These are phyloP conservation scores for Hebeloma cylindrosporum DNA, from an alignment of 768 basidiomycete species.

Conservation along the genomic window DNA sequence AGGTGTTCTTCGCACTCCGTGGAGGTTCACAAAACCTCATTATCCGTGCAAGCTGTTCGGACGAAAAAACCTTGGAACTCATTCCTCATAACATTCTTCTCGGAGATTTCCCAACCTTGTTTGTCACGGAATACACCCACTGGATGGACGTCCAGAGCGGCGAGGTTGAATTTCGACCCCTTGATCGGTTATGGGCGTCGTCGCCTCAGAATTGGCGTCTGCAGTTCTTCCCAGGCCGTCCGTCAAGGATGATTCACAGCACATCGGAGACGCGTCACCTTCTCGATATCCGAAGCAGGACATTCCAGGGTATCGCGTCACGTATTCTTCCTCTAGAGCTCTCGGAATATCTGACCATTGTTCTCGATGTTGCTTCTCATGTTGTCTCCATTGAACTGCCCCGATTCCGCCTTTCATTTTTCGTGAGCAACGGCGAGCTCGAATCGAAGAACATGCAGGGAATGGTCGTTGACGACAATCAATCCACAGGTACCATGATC, in stretches of 20 bases:
- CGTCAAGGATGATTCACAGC: slow-evolving; percentile 14
- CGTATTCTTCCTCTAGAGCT: slow-evolving; percentile 15
- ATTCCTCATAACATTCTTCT: slow-evolving; percentile 30
- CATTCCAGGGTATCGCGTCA: slow-evolving; percentile 15
- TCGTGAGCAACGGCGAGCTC: slow-evolving; percentile 31
- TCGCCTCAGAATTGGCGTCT: slow-evolving; percentile 31
- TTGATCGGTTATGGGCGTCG: slow-evolving; percentile 27
- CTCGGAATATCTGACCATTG: slow-evolving; percentile 10
- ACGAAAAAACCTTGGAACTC: slow-evolving; percentile 30
- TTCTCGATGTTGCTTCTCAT: slow-evolving; percentile 12
- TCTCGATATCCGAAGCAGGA: slow-evolving; percentile 27
- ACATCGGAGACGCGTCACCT: background rate
- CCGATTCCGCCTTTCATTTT: slow-evolving; percentile 42
- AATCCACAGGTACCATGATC: slow-evolving; percentile 44
- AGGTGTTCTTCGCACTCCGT: slow-evolving; percentile 33
- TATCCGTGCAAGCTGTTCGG: slow-evolving; percentile 27
- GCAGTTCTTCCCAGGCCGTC: slow-evolving; percentile 14
- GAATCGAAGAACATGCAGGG: slow-evolving; percentile 41
- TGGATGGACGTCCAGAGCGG: slow-evolving; percentile 31
- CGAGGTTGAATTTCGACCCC: slow-evolving; percentile 34
- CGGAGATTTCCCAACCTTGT: slow-evolving; percentile 29
- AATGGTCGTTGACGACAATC: slow-evolving; percentile 41
- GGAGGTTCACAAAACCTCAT: slow-evolving; percentile 25
- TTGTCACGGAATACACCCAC: slow-evolving; percentile 31
- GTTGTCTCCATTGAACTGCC: slow-evolving; percentile 34